Percentiles rank a stretch among this genome's conserved stretches.
phyloP scores from a whole-genome alignment of 2,329 filamentous ascomycete species.

The Dactylonectria macrodidyma region DNA sequence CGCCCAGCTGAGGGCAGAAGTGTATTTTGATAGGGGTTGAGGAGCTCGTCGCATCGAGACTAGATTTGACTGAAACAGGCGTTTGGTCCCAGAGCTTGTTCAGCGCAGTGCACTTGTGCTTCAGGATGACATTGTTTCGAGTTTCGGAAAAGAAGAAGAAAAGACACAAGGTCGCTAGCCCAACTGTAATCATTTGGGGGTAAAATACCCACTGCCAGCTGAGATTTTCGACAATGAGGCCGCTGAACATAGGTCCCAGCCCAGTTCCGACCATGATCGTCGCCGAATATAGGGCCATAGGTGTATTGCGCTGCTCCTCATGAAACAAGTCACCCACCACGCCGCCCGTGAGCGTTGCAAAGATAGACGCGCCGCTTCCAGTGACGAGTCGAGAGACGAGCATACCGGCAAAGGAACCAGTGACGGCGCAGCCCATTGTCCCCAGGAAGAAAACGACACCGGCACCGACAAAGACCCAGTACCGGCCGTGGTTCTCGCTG shows the following conservation, averaged over 20 bases:
- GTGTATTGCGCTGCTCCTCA: conserved; percentile 74
- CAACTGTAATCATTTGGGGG: conserved; percentile 73
- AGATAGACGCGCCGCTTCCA: conserved; percentile 71
- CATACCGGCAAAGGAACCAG: conserved; percentile 72
- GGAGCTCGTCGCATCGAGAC: background rate
- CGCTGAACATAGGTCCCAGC: conserved; percentile 72
- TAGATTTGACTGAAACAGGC: background rate
- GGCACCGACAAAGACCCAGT: conserved; percentile 50
- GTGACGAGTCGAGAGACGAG: conserved; percentile 73
- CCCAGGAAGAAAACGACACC: conserved; percentile 54
- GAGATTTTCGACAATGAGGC: conserved; percentile 70
- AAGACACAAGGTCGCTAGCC: conserved; percentile 67
- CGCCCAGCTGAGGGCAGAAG: conserved; percentile 28
- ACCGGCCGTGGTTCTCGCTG: conserved; percentile 69
- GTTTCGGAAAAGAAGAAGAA: conserved; percentile 77
- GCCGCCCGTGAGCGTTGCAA: conserved; percentile 67
- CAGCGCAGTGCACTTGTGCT: conserved; percentile 69
- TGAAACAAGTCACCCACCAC: conserved; percentile 78
- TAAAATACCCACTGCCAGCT: conserved; percentile 80
- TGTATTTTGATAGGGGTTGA: background rate
- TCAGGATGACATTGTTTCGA: conserved; percentile 76
- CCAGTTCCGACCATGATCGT: conserved; percentile 75
- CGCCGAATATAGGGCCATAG: conserved; percentile 78
- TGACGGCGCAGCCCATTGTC: conserved; percentile 71
- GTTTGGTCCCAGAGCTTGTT: conserved; percentile 62